Conservation (phyloP, 805 yeast species). For the Starmerella bombicola region DNA sequence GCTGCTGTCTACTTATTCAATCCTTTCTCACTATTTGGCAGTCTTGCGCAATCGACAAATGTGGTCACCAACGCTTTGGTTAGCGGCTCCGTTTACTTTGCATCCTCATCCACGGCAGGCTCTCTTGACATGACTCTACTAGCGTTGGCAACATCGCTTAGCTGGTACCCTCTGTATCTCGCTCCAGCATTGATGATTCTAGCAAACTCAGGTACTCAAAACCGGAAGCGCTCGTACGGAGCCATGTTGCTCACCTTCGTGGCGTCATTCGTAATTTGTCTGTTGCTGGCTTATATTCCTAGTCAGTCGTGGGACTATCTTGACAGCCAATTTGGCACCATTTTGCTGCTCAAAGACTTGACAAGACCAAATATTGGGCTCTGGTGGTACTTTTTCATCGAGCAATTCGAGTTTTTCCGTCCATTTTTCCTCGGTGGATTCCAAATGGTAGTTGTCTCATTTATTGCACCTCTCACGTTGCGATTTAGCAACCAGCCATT, state of each 20-base stretch:
- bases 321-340: conserved; percentile 40
- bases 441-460: conserved; percentile 57
- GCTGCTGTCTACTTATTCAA: conserved; percentile 62
- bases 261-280: conserved; percentile 14
- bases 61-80: conserved; percentile 49
- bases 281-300: conserved; percentile 23
- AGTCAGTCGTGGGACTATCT: conserved; percentile 34
- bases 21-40: conserved; percentile 62
- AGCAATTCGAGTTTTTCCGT: conserved; percentile 80
- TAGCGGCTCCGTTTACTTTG: conserved; percentile 36
- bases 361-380: conserved; percentile 75
- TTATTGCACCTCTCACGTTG: conserved; percentile 60
- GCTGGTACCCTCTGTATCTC: conserved; percentile 50
- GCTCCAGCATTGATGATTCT: conserved; percentile 42
- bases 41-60: conserved; percentile 55
- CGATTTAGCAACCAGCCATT: conserved; percentile 50
- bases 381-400: conserved; percentile 98
- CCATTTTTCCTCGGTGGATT: conserved; percentile 74
- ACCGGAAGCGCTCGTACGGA: neutral
- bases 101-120: conserved; percentile 25
- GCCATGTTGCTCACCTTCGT: conserved; percentile 15
- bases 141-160: conserved; percentile 51
- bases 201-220: neutral
- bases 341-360: conserved; percentile 50
- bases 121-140: conserved; percentile 40